Percentiles rank a stretch among this genome's conserved stretches.
Evolutionary conservation across 805 yeast genomes (phyloP).

Genomic region (Saccharomycopsis vini): DNA sequence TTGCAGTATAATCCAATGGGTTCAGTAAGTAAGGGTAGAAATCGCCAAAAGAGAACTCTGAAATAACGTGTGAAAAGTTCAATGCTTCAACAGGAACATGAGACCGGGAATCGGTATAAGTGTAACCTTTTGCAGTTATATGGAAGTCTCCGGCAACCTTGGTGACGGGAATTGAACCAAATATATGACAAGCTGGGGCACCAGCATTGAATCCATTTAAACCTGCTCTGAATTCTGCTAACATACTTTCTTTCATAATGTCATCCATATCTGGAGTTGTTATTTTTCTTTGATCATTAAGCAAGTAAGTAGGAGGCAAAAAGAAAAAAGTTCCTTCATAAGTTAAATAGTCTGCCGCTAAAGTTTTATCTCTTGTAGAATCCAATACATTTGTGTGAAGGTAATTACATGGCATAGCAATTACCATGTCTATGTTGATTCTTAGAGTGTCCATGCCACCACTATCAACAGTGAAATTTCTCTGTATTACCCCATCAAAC

Average conservation of each 20-base stretch:
- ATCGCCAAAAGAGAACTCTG: conserved; percentile 85
- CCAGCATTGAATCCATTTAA: conserved; percentile 36
- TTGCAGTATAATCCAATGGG: conserved; percentile 75
- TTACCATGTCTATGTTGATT: conserved; percentile 70
- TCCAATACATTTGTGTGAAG: conserved; percentile 73
- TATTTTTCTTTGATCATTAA: conserved; percentile 39
- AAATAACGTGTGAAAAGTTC: conserved; percentile 77
- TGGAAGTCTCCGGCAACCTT: conserved; percentile 81
- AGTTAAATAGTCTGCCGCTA: conserved; percentile 69
- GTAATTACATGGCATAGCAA: conserved; percentile 76
- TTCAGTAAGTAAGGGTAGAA: conserved; percentile 80
- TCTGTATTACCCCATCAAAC: conserved; percentile 73
- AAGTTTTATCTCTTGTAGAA: conserved; percentile 61
- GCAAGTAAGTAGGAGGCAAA: conserved; percentile 40
- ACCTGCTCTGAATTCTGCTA: conserved; percentile 51
- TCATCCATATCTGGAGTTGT: conserved; percentile 57
- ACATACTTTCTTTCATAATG: conserved; percentile 53
- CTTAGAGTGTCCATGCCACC: conserved; percentile 46
- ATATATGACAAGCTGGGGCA: conserved; percentile 78
- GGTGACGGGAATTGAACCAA: conserved; percentile 75
- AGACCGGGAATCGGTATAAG: conserved; percentile 41
- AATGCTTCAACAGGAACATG: conserved; percentile 40
- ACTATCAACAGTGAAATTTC: conserved; percentile 68
- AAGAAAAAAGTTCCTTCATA: conserved; percentile 56
- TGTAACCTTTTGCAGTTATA: conserved; percentile 69